Percentiles rank a stretch among this genome's conserved stretches.
Conservation (phyloP, 1,284 basidiomycete species). For the Stygiomarasmius scandens region DNA sequence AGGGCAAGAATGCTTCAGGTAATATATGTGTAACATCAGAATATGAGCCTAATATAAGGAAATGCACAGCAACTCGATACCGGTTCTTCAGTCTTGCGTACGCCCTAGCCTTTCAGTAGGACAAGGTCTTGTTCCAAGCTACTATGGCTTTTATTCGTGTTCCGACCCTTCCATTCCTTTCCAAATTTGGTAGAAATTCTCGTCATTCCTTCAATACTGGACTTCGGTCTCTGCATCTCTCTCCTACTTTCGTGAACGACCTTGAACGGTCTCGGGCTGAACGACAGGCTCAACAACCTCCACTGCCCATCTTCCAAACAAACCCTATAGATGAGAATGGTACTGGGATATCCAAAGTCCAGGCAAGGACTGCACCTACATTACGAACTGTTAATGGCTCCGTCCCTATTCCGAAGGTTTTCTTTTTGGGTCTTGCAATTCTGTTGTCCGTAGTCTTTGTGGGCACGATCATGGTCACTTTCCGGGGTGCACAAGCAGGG, state of each 20-base stretch:
- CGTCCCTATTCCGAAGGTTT: conserved; percentile 13
- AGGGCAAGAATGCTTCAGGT: too few relatives aligned
- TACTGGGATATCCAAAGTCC: not conserved
- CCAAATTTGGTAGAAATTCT: conserved; percentile 13
- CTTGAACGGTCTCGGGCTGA: not conserved
- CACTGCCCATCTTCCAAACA: not conserved
- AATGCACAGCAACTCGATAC: too few relatives aligned
- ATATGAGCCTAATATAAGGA: too few relatives aligned
- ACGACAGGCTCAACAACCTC: not conserved
- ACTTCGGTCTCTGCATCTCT: conserved; percentile 42
- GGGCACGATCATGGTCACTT: conserved; percentile 47
- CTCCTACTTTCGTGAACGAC: conserved; percentile 23
- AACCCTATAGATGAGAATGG: not conserved
- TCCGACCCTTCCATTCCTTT: conserved; percentile 26
- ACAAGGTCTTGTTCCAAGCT: not conserved
- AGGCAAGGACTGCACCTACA: not conserved
- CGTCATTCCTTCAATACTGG: conserved; percentile 39
- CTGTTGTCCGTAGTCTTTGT: conserved; percentile 51
- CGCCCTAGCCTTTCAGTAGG: not conserved
- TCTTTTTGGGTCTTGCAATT: conserved; percentile 35
- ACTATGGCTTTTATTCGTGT: conserved; percentile 30
- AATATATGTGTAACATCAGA: too few relatives aligned
- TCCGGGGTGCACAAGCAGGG: conserved; percentile 48
- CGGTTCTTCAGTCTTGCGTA: not conserved
- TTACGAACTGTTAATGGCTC: conserved; percentile 5